These are phyloP conservation scores for Lathyrus aphaca DNA, from an alignment of 306 rosid genomes.

Conservation along the genomic window DNA sequence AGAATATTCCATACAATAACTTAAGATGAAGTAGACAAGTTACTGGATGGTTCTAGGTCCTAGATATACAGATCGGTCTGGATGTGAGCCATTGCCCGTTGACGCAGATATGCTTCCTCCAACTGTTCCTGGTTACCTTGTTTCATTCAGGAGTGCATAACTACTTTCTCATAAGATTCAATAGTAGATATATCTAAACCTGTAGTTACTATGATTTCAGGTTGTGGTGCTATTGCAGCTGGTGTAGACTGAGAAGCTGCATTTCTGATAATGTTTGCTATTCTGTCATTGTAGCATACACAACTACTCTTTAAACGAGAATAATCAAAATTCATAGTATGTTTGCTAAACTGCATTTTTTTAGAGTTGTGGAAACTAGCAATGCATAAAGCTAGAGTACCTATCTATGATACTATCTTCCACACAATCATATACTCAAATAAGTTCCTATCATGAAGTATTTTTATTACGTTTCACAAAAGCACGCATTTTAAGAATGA, in stretches of 20 bases:
- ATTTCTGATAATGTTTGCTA: conserved; percentile 14
- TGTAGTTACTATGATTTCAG: neutral
- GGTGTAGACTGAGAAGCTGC: conserved; percentile 11
- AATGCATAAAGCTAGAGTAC: no score
- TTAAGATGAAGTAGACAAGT: conserved; percentile 74
- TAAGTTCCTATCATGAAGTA: no score
- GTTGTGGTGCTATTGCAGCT: conserved; percentile 46
- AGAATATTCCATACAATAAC: no score
- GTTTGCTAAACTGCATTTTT: no score
- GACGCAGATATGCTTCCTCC: conserved; percentile 87
- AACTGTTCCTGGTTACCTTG: conserved; percentile 66
- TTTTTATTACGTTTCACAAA: no score
- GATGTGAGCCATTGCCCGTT: conserved; percentile 82
- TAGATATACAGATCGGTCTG: conserved; percentile 83
- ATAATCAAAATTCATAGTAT: no score
- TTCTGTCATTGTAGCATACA: conserved; percentile 47
- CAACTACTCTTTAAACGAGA: no score
- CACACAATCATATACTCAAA: no score
- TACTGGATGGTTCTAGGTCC: conserved; percentile 84
- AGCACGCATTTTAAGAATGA: no score
- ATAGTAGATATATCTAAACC: conserved; percentile 71
- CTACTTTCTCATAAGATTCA: conserved; percentile 70
- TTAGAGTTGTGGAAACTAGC: no score
- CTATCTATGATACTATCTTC: no score
- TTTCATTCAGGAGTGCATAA: no score